phyloP scores from a whole-genome alignment of 2,329 filamentous ascomycete species.

The Epichloe sibirici region DNA sequence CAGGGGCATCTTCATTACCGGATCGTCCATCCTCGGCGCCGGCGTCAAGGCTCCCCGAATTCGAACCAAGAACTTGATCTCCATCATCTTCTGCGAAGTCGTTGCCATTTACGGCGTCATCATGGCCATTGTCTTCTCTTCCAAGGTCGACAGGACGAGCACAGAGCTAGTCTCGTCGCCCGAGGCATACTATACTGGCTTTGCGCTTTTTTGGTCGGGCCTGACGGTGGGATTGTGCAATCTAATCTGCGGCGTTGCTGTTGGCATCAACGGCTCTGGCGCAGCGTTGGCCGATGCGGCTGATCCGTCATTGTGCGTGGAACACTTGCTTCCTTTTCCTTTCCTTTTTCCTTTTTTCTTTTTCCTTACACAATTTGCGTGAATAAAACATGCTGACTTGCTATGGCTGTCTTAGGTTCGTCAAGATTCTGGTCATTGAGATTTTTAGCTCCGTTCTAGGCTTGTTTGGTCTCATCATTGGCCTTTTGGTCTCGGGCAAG shows the following conservation, averaged over 20 bases:
- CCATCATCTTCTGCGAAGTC: conserved; percentile 99
- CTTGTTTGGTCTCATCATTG: conserved; percentile 91
- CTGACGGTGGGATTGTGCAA: conserved; percentile 94
- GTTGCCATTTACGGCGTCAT: conserved; percentile 99
- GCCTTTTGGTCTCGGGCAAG: conserved; percentile 76
- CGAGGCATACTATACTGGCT: conserved; percentile 87
- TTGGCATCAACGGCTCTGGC: conserved; percentile 96
- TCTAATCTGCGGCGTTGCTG: conserved; percentile 86
- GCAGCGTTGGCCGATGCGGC: conserved; percentile 93
- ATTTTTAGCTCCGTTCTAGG: conserved; percentile 98
- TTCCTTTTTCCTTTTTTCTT: neutral
- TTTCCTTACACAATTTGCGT: neutral
- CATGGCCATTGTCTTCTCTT: conserved; percentile 96
- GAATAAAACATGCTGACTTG: conserved; percentile 11
- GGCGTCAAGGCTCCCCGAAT: conserved; percentile 94
- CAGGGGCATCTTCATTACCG: conserved; percentile 98
- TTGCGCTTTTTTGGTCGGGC: conserved; percentile 90
- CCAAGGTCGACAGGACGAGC: conserved; percentile 61
- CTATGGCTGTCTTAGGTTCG: conserved; percentile 50
- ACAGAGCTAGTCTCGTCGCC: conserved; percentile 57
- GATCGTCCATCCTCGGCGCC: conserved; percentile 91
- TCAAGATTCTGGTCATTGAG: conserved; percentile 97
- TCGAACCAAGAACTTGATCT: conserved; percentile 98
- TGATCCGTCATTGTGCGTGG: conserved; percentile 70
- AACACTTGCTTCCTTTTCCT: neutral